Evolutionary conservation across 2,329 filamentous ascomycete genomes (phyloP).

Genomic region (Xylariaceae sp.): DNA sequence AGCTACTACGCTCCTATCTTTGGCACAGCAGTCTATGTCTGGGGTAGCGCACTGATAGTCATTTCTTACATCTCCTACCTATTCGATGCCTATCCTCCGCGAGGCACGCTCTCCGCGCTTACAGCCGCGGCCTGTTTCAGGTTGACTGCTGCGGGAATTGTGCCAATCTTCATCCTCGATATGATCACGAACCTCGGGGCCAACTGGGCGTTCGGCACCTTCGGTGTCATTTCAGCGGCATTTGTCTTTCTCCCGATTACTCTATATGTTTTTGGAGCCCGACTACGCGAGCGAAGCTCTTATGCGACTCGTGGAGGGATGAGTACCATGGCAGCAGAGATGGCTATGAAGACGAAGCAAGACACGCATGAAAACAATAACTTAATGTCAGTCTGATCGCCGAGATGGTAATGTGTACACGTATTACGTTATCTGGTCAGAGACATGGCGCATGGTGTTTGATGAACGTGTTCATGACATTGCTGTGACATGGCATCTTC

Average conservation of each 20-base stretch:
- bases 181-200: not conserved
- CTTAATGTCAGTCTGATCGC: no score
- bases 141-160: constrained; percentile 24
- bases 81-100: constrained; percentile 35
- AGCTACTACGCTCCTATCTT: constrained; percentile 12
- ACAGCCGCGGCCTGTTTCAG: constrained; percentile 30
- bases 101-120: constrained; percentile 32
- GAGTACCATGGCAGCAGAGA: constrained; percentile 1
- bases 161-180: constrained; percentile 6
- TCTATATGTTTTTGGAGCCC: not conserved
- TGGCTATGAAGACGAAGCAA: not conserved
- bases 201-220: constrained; percentile 2
- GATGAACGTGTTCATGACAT: no score
- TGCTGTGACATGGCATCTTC: no score
- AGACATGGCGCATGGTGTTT: no score
- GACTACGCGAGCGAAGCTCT: not conserved
- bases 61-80: constrained; percentile 34
- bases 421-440: no score
- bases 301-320: constrained; percentile 1
- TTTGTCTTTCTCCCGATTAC: constrained; percentile 1
- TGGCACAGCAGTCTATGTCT: constrained; percentile 4
- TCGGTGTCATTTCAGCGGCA: not conserved
- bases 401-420: no score
- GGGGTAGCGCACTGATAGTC: constrained; percentile 1
- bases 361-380: no score